Evolutionary conservation across 202 grass and related monocot species (phyloP).

Genomic region (Alloteropsis angusta): DNA sequence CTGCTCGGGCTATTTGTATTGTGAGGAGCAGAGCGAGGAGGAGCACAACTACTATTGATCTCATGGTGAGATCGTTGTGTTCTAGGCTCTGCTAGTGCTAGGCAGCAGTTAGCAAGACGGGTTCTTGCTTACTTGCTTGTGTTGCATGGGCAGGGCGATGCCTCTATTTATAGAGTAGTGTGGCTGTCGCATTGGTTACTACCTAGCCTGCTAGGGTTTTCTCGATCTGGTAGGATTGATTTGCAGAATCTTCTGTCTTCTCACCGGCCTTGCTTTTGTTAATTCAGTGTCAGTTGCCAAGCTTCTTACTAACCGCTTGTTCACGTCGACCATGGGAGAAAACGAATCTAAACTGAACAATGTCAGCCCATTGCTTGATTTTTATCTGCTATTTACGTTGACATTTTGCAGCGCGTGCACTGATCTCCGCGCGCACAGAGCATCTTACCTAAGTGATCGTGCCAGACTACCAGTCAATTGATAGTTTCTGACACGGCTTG

Average conservation of each 20-base stretch:
- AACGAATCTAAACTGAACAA: background rate
- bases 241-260: background rate
- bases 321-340: background rate
- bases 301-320: background rate
- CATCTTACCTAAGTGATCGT: background rate
- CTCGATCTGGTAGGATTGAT: background rate
- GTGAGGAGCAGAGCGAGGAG: constrained; percentile 6
- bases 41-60: constrained; percentile 6
- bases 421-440: background rate
- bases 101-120: background rate
- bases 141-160: background rate
- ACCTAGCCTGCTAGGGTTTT: background rate
- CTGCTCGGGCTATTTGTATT: constrained; percentile 6
- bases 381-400: background rate
- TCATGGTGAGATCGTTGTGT: constrained; percentile 19
- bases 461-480: background rate
- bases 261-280: background rate
- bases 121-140: constrained; percentile 13
- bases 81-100: background rate
- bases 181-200: background rate
- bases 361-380: background rate
- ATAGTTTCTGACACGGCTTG: background rate
- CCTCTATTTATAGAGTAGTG: constrained; percentile 29
- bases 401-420: constrained; percentile 4
- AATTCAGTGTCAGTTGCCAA: background rate